Percentiles rank a stretch among this genome's conserved stretches.
Conservation (phyloP, 352 stramenopile species). For the Globisporangium nodosum region DNA sequence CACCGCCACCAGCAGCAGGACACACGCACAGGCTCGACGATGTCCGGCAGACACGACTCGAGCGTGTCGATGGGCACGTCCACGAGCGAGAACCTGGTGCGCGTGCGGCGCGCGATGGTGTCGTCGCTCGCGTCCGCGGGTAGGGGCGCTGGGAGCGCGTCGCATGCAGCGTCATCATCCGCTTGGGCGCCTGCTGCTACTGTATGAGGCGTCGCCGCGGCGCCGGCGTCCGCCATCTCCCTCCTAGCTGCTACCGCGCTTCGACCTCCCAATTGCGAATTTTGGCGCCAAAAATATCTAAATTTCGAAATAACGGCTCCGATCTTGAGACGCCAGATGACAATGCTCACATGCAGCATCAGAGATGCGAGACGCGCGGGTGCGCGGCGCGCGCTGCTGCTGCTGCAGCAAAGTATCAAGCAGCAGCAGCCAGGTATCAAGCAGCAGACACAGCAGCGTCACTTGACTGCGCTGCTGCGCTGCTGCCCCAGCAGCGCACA, state of each 20-base stretch:
- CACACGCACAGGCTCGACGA: constrained; percentile 20
- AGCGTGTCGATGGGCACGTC: constrained; percentile 69
- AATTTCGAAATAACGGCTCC: too few species aligned
- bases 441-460: not conserved
- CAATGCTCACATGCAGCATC: not conserved
- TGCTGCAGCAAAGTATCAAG: not conserved
- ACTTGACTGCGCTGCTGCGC: not conserved
- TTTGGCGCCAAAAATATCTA: too few species aligned
- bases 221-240: too few species aligned
- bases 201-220: too few species aligned
- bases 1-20: constrained; percentile 7
- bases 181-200: too few species aligned
- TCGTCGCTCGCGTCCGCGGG: constrained; percentile 14
- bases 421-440: not conserved
- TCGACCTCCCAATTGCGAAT: too few species aligned
- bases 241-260: too few species aligned
- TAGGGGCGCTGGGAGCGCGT: not conserved
- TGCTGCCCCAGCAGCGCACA: not conserved
- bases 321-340: not conserved
- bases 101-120: constrained; percentile 65
- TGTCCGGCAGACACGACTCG: constrained; percentile 50
- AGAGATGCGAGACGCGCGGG: not conserved
- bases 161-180: too few species aligned
- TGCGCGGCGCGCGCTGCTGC: too few species aligned
- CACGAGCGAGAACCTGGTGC: constrained; percentile 72